A percentile compares a stretch with the other conserved stretches of the same genome.
These are phyloP conservation scores for Colletotrichum sp. DNA, from an alignment of 2,329 filamentous ascomycete genomes.

Conservation along the genomic window DNA sequence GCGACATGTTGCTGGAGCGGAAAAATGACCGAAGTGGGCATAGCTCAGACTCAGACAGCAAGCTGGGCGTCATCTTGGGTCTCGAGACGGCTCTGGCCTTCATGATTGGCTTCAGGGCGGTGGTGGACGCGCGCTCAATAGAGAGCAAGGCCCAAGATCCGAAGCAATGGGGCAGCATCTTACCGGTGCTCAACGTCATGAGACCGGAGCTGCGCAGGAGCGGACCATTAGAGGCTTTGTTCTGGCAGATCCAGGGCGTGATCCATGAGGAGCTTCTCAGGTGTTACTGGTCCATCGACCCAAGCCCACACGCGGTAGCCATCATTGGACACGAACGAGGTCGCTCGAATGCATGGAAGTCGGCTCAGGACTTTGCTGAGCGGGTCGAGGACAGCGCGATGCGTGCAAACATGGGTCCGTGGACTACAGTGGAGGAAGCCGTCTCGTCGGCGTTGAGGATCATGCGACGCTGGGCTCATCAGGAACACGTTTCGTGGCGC, in stretches of 20 bases:
- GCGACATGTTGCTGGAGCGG: conserved; percentile 44
- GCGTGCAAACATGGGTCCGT: conserved; percentile 39
- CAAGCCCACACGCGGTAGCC: conserved; percentile 14
- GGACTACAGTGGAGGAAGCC: conserved; percentile 50
- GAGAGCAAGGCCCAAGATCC: conserved; percentile 48
- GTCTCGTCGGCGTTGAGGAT: conserved; percentile 42
- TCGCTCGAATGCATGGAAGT: conserved; percentile 30
- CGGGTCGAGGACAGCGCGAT: conserved; percentile 30
- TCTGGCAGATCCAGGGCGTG: conserved; percentile 48
- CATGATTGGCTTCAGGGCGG: conserved; percentile 57
- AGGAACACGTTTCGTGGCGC: conserved; percentile 52
- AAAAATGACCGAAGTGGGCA: conserved; percentile 13
- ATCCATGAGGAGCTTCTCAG: conserved; percentile 51
- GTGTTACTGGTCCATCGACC: conserved; percentile 36
- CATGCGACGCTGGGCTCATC: conserved; percentile 47
- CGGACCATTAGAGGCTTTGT: conserved; percentile 41
- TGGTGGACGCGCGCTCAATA: conserved; percentile 49
- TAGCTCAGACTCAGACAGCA: conserved; percentile 37
- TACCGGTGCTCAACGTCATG: conserved; percentile 49
- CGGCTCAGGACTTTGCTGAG: conserved; percentile 34
- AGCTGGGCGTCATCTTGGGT: conserved; percentile 46
- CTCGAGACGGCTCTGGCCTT: conserved; percentile 58
- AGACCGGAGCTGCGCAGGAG: conserved; percentile 40
- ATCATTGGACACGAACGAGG: conserved; percentile 30
- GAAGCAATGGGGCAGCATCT: conserved; percentile 45